Evolutionary conservation across 495 filamentous ascomycete genomes (phyloP).

Genomic region (Poronia punctata): DNA sequence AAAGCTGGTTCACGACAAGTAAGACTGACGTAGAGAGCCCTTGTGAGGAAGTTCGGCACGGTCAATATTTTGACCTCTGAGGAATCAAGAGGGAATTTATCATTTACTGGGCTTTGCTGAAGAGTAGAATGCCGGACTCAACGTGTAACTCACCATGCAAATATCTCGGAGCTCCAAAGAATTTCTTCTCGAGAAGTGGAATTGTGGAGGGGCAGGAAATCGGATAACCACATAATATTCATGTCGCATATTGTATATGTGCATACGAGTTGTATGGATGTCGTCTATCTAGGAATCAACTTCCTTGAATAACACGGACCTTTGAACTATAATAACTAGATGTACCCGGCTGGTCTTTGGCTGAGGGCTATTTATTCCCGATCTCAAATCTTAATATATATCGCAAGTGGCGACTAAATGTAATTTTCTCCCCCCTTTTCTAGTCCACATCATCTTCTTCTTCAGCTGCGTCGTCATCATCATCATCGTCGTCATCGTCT

Average conservation of each 20-base stretch:
- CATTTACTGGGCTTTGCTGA: constrained; percentile 5
- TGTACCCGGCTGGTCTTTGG: not conserved
- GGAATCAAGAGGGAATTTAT: constrained; percentile 5
- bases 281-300: too few species aligned
- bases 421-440: not conserved
- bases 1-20: too few species aligned
- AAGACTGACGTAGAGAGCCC: too few species aligned
- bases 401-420: too few species aligned
- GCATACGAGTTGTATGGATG: too few species aligned
- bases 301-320: too few species aligned
- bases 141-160: constrained; percentile 5
- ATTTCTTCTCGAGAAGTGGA: constrained; percentile 13
- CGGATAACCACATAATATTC: constrained; percentile 20
- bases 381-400: too few species aligned
- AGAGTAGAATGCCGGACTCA: not conserved
- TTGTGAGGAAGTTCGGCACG: too few species aligned
- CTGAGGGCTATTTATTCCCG: not conserved
- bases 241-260: constrained; percentile 9
- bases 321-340: too few species aligned
- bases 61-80: too few species aligned
- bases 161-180: constrained; percentile 9
- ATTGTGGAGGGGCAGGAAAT: constrained; percentile 12
- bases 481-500: constrained; percentile 61
- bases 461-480: constrained; percentile 47
- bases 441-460: constrained; percentile 18